Evolutionary conservation across 192 early-diverging fungal genomes (phyloP).

Genomic region (Oehlia diaphana): DNA sequence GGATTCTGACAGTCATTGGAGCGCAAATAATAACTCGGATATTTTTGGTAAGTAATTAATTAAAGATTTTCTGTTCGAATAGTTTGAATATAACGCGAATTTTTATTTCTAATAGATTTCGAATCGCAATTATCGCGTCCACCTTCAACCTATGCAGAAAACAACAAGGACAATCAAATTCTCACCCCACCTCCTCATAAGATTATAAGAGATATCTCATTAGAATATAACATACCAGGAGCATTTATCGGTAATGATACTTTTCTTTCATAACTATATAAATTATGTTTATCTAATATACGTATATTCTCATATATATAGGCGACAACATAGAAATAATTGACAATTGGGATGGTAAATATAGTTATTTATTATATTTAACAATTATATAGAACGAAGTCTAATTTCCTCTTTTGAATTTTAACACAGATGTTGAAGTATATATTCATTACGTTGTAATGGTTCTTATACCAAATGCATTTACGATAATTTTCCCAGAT

Average conservation of each 20-base stretch:
- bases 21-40: not conserved
- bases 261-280: not conserved
- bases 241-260: not conserved
- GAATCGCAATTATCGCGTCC: not conserved
- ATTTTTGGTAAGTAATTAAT: not conserved
- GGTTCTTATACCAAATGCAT: not conserved
- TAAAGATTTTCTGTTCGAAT: not conserved
- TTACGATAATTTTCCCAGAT: not conserved
- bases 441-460: conserved; percentile 2
- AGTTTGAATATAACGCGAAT: too few species aligned
- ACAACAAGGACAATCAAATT: not conserved
- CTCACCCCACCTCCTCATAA: not conserved
- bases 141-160: not conserved
- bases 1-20: not conserved
- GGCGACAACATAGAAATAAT: not conserved
- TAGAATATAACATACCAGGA: not conserved
- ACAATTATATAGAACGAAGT: not conserved
- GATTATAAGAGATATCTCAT: not conserved
- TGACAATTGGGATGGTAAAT: not conserved
- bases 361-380: not conserved
- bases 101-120: not conserved
- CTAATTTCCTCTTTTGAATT: not conserved
- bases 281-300: not conserved
- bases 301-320: not conserved
- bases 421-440: not conserved